These are phyloP conservation scores for Talaromyces ruber DNA, from an alignment of 495 filamentous ascomycete species.

Conservation along the genomic window DNA sequence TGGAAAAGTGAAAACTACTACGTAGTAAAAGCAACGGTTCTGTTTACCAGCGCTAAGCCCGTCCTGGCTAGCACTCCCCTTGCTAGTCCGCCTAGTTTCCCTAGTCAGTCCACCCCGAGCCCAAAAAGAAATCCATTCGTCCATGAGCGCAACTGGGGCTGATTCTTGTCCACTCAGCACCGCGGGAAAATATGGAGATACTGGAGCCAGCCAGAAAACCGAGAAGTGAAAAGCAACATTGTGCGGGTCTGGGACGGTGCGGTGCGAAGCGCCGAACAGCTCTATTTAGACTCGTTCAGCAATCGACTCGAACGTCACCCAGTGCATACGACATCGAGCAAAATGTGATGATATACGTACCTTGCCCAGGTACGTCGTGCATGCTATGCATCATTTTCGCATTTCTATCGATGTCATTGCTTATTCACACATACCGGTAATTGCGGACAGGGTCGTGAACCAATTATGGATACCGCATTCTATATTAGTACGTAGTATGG, in stretches of 20 bases:
- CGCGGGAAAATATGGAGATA: not conserved
- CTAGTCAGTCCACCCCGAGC: not conserved
- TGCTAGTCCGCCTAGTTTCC: not conserved
- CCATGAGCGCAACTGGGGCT: not conserved
- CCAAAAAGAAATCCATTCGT: not conserved
- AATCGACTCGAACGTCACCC: not conserved
- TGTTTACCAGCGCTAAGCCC: not conserved
- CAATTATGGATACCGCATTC: not conserved
- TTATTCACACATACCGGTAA: not conserved
- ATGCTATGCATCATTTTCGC: not conserved
- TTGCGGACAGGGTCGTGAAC: not conserved
- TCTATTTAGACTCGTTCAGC: not conserved
- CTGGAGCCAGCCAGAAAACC: not conserved
- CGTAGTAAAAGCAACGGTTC: not conserved
- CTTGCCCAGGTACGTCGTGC: not conserved
- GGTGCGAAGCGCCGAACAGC: constrained; percentile 6
- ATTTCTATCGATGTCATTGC: not conserved
- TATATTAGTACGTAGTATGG: not conserved
- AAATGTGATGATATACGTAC: not conserved
- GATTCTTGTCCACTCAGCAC: not conserved
- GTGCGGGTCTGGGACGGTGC: constrained; percentile 1
- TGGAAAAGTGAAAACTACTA: not conserved
- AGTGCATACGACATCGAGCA: not conserved
- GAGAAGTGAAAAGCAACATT: not conserved
- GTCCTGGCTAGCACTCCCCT: not conserved